Evolutionary conservation across 306 rosid genomes (phyloP).

Genomic region (Cotoneaster glaucophyllus): DNA sequence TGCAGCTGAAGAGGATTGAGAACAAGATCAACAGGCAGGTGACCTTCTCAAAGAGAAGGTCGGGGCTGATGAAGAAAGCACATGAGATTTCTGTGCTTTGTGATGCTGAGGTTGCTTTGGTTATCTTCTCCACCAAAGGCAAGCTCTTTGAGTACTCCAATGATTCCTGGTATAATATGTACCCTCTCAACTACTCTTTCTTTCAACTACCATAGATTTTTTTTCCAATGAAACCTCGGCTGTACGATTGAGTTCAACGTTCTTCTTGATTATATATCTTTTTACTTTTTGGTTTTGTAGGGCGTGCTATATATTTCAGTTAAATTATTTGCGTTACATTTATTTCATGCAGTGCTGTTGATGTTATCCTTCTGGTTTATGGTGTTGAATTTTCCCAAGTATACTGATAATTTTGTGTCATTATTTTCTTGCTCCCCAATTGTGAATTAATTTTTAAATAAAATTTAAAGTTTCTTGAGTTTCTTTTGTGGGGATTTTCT

Average conservation of each 20-base stretch:
- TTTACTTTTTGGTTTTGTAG: not conserved
- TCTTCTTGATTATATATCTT: not conserved
- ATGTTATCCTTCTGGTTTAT: not conserved
- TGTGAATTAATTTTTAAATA: not conserved
- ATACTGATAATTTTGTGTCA: too few species aligned
- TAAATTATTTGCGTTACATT: not conserved
- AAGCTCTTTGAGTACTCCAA: conserved; percentile 71
- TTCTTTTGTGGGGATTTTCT: not conserved
- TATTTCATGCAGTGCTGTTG: not conserved
- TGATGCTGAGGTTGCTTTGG: conserved; percentile 83
- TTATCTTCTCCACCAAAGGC: conserved; percentile 83
- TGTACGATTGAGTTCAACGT: not conserved
- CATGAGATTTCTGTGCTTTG: conserved; percentile 89
- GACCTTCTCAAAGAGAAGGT: conserved; percentile 79
- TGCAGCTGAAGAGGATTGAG: conserved; percentile 88
- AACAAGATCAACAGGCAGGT: conserved; percentile 91
- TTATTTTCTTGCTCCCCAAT: not conserved
- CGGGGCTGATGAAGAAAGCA: conserved; percentile 84
- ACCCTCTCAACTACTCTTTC: not conserved
- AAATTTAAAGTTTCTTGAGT: not conserved
- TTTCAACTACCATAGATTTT: not conserved
- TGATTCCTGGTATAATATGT: conserved; percentile 47
- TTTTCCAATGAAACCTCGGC: not conserved
- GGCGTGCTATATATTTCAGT: not conserved
- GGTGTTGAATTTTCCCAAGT: not conserved